Conservation (phyloP, 1,284 basidiomycete species). For the Boletus semigastroideus region DNA sequence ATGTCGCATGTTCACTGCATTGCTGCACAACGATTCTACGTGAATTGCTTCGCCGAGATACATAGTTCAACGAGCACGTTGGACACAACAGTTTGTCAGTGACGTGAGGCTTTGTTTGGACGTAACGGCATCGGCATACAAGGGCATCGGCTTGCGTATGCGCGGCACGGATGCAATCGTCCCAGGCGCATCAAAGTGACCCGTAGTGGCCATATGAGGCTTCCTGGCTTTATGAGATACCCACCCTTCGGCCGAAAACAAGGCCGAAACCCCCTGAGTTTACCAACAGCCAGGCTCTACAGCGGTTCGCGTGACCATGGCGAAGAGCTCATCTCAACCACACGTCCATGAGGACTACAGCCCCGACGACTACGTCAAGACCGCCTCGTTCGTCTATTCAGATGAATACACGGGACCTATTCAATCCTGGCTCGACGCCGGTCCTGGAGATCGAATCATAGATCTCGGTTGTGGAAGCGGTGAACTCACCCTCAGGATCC, state of each 20-base stretch:
- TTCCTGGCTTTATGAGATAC: neutral
- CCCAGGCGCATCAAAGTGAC: too few species aligned
- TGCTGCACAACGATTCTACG: too few species aligned
- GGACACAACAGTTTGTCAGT: too few species aligned
- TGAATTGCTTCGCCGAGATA: too few species aligned
- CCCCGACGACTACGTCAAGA: conserved; percentile 56
- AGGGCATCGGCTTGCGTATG: too few species aligned
- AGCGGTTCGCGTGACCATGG: conserved; percentile 7
- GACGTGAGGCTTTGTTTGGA: too few species aligned
- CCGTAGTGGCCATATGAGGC: too few species aligned
- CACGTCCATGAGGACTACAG: conserved; percentile 40
- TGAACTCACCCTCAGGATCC: conserved; percentile 64
- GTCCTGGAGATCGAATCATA: conserved; percentile 67
- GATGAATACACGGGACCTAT: conserved; percentile 60
- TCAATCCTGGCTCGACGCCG: conserved; percentile 58
- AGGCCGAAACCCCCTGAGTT: conserved; percentile 19
- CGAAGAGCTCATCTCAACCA: neutral
- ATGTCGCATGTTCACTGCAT: too few species aligned
- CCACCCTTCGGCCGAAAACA: conserved; percentile 24
- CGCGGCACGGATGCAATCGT: too few species aligned
- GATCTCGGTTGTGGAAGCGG: conserved; percentile 86
- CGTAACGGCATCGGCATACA: too few species aligned
- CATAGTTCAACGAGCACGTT: too few species aligned
- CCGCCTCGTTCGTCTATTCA: conserved; percentile 74
- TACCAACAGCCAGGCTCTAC: conserved; percentile 3